These are phyloP conservation scores for Aphanomyces cochlioides DNA, from an alignment of 352 stramenopile species.

Conservation along the genomic window DNA sequence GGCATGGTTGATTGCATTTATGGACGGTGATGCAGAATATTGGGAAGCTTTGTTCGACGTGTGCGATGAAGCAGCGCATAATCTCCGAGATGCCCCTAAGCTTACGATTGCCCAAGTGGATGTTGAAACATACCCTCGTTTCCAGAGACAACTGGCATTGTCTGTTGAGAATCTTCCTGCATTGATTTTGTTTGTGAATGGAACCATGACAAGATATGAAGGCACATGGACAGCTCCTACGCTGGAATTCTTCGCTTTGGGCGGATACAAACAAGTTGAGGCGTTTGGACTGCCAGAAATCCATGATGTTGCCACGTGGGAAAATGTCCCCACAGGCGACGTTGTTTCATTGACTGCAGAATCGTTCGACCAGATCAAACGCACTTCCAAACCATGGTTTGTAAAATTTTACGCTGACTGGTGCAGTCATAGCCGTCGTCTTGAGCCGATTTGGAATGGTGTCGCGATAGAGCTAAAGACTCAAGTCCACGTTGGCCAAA, in stretches of 20 bases:
- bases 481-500: slow-evolving; percentile 9
- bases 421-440: slow-evolving; percentile 57
- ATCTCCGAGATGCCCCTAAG: neutral
- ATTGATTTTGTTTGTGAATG: slow-evolving; percentile 5
- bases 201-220: slow-evolving; percentile 7
- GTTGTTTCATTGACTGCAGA: slow-evolving; percentile 53
- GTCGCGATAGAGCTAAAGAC: slow-evolving; percentile 4
- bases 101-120: slow-evolving; percentile 8
- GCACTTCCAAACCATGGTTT: slow-evolving; percentile 59
- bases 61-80: slow-evolving; percentile 5
- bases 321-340: slow-evolving; percentile 39
- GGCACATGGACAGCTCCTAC: slow-evolving; percentile 53
- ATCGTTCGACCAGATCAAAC: slow-evolving; percentile 56
- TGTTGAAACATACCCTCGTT: neutral
- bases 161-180: neutral
- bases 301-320: slow-evolving; percentile 9
- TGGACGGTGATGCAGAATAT: neutral
- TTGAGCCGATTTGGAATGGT: slow-evolving; percentile 7
- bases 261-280: slow-evolving; percentile 50
- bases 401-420: slow-evolving; percentile 83
- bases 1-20: slow-evolving; percentile 7
- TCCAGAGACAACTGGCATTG: neutral
- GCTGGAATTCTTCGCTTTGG: slow-evolving; percentile 52
- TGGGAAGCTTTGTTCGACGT: slow-evolving; percentile 1
- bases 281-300: slow-evolving; percentile 29